Conservation (phyloP, 2,329 filamentous ascomycete species). For the Colletotrichum kahawae region DNA sequence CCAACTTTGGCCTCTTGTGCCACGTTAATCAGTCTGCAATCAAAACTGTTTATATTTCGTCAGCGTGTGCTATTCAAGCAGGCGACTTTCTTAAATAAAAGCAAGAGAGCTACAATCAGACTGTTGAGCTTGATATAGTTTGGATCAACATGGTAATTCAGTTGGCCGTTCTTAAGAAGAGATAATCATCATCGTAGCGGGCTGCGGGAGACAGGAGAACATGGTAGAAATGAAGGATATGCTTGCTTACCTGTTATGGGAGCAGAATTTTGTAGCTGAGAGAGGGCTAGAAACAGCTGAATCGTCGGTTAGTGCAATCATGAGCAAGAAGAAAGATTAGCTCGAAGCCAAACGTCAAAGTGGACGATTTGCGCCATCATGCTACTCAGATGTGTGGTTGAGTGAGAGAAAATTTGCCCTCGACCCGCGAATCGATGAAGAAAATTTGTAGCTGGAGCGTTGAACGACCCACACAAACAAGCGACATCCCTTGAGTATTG, state of each 20-base stretch:
- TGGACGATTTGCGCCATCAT: neutral
- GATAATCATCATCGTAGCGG: slow-evolving; percentile 17
- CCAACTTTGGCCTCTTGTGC: neutral
- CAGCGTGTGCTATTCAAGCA: neutral
- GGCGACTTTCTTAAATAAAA: neutral
- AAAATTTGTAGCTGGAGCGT: neutral
- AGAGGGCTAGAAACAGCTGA: neutral
- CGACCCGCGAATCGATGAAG: neutral
- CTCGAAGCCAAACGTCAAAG: neutral
- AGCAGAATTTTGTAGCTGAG: neutral
- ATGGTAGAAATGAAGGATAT: neutral
- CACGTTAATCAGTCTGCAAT: neutral
- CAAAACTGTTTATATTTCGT: neutral
- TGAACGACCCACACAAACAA: neutral
- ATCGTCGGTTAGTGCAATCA: neutral
- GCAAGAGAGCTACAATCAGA: slow-evolving; percentile 15
- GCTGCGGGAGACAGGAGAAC: neutral
- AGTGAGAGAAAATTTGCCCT: too few relatives aligned
- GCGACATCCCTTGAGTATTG: neutral
- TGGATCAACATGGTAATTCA: slow-evolving; percentile 23
- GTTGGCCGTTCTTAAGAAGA: slow-evolving; percentile 26
- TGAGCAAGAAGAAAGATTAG: neutral
- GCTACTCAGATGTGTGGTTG: neutral
- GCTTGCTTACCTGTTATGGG: neutral
- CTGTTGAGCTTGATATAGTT: slow-evolving; percentile 24